Conservation (phyloP, 1,284 basidiomycete genomes). For the Ustilago nuda region DNA sequence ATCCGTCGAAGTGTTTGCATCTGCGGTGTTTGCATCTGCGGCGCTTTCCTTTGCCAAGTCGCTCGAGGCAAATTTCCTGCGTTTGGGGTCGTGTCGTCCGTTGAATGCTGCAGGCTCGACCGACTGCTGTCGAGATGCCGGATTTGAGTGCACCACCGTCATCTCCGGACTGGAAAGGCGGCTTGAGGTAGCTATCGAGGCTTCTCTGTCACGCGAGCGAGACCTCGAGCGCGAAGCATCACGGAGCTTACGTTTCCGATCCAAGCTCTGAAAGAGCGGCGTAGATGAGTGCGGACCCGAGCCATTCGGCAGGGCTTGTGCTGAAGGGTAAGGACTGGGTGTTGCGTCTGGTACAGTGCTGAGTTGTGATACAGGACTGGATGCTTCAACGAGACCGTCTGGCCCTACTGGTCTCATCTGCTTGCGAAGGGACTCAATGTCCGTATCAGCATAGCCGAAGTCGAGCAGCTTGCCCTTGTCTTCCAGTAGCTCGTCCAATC, state of each 20-base stretch:
- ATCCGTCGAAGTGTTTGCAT: slow-evolving; percentile 39
- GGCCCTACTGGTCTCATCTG: slow-evolving; percentile 47
- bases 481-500: slow-evolving; percentile 86
- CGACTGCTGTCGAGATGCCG: slow-evolving; percentile 39
- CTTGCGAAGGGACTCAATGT: slow-evolving; percentile 78
- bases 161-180: slow-evolving; percentile 54
- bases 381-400: slow-evolving; percentile 43
- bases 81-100: slow-evolving; percentile 34
- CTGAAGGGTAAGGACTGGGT: slow-evolving; percentile 41
- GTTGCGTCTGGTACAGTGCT: slow-evolving; percentile 46
- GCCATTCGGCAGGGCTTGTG: slow-evolving; percentile 32
- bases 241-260: slow-evolving; percentile 48
- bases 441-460: slow-evolving; percentile 79
- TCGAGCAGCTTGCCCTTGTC: slow-evolving; percentile 80
- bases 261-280: slow-evolving; percentile 39
- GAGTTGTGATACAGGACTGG: slow-evolving; percentile 46
- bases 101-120: slow-evolving; percentile 19
- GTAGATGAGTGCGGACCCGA: slow-evolving; percentile 40
- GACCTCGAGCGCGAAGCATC: slow-evolving; percentile 41
- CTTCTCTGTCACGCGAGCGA: slow-evolving; percentile 43
- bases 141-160: slow-evolving; percentile 40
- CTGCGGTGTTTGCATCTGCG: slow-evolving; percentile 21
- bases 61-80: slow-evolving; percentile 26
- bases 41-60: slow-evolving; percentile 23
- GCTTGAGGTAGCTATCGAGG: slow-evolving; percentile 52